Evolutionary conservation across 2,329 filamentous ascomycete genomes (phyloP).

Genomic region (Venturia asperata): DNA sequence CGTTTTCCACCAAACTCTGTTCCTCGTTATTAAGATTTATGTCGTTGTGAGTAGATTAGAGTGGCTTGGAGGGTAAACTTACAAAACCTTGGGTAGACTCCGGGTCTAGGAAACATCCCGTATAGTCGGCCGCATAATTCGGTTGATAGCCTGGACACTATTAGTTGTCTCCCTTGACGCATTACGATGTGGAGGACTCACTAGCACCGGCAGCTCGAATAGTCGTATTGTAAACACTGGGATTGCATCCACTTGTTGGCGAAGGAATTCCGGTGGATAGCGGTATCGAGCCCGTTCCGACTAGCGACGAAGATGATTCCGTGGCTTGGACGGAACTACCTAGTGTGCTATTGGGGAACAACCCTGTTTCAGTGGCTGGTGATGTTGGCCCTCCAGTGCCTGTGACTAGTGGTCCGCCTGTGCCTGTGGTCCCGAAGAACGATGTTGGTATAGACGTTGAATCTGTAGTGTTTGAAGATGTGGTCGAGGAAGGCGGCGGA

Average conservation of each 20-base stretch:
- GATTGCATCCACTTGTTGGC: background rate
- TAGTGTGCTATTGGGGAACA: conserved; percentile 5
- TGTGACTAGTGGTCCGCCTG: background rate
- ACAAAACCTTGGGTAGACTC: conserved; percentile 1
- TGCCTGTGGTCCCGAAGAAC: background rate
- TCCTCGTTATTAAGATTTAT: background rate
- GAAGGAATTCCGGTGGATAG: background rate
- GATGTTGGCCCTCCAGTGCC: background rate
- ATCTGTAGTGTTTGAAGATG: background rate
- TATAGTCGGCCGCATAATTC: conserved; percentile 15
- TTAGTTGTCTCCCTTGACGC: background rate
- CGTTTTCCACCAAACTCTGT: conserved; percentile 7
- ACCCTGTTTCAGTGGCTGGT: background rate
- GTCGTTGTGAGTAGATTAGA: background rate
- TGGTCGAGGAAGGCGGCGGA: background rate
- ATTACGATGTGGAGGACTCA: background rate
- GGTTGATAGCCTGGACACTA: conserved; percentile 10
- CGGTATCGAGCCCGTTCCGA: background rate
- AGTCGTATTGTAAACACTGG: background rate
- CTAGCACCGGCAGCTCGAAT: background rate
- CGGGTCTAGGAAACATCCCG: conserved; percentile 13
- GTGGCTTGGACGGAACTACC: conserved; percentile 1
- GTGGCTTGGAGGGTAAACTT: background rate
- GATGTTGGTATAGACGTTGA: background rate
- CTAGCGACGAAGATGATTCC: background rate